A percentile compares a stretch with the other conserved stretches of the same genome.
phyloP scores from a whole-genome alignment of 139 green algal genomes.

The Closterium sp. region DNA sequence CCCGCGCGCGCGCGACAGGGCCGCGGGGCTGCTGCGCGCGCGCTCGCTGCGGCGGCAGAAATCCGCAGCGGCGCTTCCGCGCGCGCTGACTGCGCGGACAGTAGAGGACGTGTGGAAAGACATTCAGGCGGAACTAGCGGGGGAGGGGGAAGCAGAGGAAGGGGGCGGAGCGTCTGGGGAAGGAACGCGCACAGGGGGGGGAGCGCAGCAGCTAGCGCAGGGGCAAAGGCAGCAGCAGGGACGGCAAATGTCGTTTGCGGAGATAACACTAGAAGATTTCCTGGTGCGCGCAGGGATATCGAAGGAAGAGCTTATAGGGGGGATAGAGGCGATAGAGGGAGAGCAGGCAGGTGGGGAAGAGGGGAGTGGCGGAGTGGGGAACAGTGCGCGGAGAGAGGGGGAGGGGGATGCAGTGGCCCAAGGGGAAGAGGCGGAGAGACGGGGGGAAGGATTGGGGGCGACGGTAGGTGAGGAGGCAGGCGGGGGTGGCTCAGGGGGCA shows the following conservation, averaged over 20 bases:
- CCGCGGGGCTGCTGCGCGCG: conserved; percentile 1
- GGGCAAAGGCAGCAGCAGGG: not conserved
- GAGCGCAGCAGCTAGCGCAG: conserved; percentile 3
- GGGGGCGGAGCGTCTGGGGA: not conserved
- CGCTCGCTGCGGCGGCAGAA: conserved; percentile 11
- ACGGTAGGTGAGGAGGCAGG: too few relatives aligned
- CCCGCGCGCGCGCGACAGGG: not conserved
- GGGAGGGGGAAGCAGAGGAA: not conserved
- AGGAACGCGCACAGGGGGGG: not conserved
- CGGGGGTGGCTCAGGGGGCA: too few relatives aligned
- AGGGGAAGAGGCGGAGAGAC: not conserved
- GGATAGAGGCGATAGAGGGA: not conserved
- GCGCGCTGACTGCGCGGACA: conserved; percentile 23
- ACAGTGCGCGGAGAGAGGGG: not conserved
- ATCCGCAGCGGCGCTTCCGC: conserved; percentile 21
- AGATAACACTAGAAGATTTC: conserved; percentile 53
- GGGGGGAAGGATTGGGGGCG: not conserved
- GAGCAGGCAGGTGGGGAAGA: not conserved
- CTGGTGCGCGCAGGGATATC: conserved; percentile 20
- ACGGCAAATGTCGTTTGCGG: conserved; percentile 30
- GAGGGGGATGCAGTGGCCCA: not conserved
- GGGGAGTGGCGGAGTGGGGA: not conserved
- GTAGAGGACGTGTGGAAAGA: conserved; percentile 51
- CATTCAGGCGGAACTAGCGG: conserved; percentile 1
- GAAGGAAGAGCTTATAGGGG: not conserved